A percentile compares a stretch with the other conserved stretches of the same genome.
These are phyloP conservation scores for Pecoramyces ruminantium DNA, from an alignment of 192 early-diverging fungal species.

Conservation along the genomic window DNA sequence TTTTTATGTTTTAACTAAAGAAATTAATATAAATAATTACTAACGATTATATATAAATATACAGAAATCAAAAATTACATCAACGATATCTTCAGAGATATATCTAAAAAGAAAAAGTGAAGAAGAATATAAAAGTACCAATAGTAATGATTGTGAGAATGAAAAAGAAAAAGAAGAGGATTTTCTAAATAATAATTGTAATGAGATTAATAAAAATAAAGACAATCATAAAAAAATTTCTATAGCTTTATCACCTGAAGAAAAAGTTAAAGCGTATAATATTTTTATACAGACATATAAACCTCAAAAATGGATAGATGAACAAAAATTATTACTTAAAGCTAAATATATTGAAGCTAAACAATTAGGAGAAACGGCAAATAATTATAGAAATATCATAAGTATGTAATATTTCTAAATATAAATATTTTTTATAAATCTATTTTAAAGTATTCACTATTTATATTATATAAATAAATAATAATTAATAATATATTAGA, in stretches of 20 bases:
- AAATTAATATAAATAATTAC: no score
- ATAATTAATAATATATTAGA: not conserved
- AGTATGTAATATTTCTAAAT: slow-evolving; percentile 15
- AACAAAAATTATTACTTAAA: slow-evolving; percentile 31
- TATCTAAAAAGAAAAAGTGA: not conserved
- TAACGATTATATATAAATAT: no score
- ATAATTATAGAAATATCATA: slow-evolving; percentile 17
- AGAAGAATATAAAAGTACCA: slow-evolving; percentile 3
- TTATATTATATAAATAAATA: slow-evolving; percentile 8
- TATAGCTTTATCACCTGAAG: slow-evolving; percentile 1
- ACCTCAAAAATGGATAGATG: slow-evolving; percentile 30
- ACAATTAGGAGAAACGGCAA: slow-evolving; percentile 24
- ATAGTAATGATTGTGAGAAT: not conserved
- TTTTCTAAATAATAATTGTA: no score
- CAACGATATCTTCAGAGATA: not conserved
- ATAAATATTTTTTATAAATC: no score
- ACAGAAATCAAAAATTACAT: not conserved
- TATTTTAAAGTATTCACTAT: no score
- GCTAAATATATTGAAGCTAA: slow-evolving; percentile 32
- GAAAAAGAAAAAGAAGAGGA: not conserved
- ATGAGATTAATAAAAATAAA: no score
- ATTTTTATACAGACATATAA: slow-evolving; percentile 29
- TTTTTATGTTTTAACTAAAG: not conserved
- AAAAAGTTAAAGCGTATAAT: slow-evolving; percentile 41
- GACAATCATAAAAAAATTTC: not conserved